These are phyloP conservation scores for Geranium brycei DNA, from an alignment of 345 rosid species.

Conservation along the genomic window DNA sequence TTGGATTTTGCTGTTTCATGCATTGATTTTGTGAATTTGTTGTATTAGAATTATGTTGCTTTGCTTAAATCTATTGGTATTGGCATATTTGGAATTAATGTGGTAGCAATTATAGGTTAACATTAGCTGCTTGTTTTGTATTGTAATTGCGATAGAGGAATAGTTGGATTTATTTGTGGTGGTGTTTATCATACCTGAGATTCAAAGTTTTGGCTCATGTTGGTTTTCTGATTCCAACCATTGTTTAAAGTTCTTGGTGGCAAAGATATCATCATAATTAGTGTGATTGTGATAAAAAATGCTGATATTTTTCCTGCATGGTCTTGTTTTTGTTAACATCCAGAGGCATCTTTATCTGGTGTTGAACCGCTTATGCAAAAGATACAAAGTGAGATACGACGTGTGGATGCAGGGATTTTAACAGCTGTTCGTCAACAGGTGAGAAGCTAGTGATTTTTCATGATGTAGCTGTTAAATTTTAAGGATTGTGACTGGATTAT, in stretches of 20 bases:
- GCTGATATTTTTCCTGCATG: slow-evolving; percentile 3
- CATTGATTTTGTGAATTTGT: background rate
- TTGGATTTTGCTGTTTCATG: background rate
- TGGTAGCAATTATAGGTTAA: background rate
- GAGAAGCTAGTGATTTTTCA: background rate
- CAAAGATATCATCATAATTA: background rate
- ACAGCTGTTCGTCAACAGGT: slow-evolving; percentile 99
- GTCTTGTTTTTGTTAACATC: slow-evolving; percentile 11
- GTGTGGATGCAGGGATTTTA: slow-evolving; percentile 79
- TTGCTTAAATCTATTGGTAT: background rate
- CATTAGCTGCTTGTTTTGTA: too few relatives aligned
- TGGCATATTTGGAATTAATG: background rate
- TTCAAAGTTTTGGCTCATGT: background rate
- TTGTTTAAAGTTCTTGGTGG: slow-evolving; percentile 2
- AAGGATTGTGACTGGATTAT: slow-evolving; percentile 1
- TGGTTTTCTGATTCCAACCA: background rate
- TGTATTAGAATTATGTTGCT: too few relatives aligned
- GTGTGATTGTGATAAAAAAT: background rate
- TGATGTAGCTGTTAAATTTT: background rate
- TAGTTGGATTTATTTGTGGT: too few relatives aligned
- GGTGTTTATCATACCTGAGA: background rate
- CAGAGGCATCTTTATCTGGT: slow-evolving; percentile 96
- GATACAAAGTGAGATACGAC: slow-evolving; percentile 82
- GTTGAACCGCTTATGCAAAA: slow-evolving; percentile 97
- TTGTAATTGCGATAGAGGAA: too few relatives aligned